Evolutionary conservation across 306 rosid genomes (phyloP).

Genomic region (Sophora flavescens): DNA sequence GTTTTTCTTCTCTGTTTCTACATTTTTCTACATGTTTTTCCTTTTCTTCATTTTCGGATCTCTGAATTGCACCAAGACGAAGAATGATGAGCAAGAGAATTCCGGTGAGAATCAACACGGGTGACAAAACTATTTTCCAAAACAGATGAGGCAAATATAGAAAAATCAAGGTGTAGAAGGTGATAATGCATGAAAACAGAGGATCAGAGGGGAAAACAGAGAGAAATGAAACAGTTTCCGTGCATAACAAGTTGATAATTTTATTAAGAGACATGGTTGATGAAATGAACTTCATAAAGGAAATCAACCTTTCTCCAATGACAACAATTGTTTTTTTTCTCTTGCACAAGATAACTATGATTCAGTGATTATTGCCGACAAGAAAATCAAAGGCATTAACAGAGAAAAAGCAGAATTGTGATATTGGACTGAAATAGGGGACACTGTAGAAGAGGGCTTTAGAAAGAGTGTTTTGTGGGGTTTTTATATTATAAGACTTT

Average conservation of each 20-base stretch:
- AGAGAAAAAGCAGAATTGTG: conserved; percentile 28
- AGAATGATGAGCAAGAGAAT: conserved; percentile 62
- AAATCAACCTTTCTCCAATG: conserved; percentile 49
- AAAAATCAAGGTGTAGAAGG: conserved; percentile 62
- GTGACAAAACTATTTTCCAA: conserved; percentile 63
- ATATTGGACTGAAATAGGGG: conserved; percentile 46
- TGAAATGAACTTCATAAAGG: conserved; percentile 43
- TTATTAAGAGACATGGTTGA: neutral
- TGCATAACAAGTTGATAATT: conserved; percentile 50
- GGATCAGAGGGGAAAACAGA: conserved; percentile 60
- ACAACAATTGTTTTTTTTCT: neutral
- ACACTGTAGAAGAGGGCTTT: conserved; percentile 30
- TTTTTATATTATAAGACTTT: conserved; percentile 55
- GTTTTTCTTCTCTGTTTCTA: conserved; percentile 40
- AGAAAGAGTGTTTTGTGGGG: conserved; percentile 59
- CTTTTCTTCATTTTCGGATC: conserved; percentile 39
- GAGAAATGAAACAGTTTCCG: conserved; percentile 36
- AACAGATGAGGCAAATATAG: conserved; percentile 67
- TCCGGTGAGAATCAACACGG: conserved; percentile 60
- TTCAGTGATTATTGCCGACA: conserved; percentile 11
- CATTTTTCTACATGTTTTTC: neutral
- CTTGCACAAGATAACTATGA: conserved; percentile 25
- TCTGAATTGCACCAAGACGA: conserved; percentile 79
- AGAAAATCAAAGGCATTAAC: conserved; percentile 52
- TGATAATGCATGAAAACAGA: conserved; percentile 70